Evolutionary conservation across 306 rosid genomes (phyloP).

Genomic region (Acacia confusa): DNA sequence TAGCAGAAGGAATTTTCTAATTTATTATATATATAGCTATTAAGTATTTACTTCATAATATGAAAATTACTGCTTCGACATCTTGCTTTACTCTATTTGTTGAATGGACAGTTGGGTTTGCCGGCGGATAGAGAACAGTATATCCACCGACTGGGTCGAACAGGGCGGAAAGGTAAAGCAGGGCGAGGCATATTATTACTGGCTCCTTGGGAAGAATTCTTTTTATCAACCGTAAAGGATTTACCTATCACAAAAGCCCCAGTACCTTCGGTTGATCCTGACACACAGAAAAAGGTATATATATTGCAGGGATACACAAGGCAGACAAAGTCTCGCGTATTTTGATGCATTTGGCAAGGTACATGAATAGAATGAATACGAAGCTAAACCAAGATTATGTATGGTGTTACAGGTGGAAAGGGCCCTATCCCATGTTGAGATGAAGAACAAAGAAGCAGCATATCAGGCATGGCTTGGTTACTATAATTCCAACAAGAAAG

Average conservation of each 20-base stretch:
- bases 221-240: slow-evolving; percentile 59
- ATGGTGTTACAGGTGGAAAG: slow-evolving; percentile 64
- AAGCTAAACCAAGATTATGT: slow-evolving; percentile 13
- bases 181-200: slow-evolving; percentile 85
- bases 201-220: slow-evolving; percentile 96
- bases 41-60: not conserved
- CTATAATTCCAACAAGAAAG: slow-evolving; percentile 76
- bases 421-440: slow-evolving; percentile 65
- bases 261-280: slow-evolving; percentile 70
- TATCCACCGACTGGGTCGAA: slow-evolving; percentile 91
- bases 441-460: slow-evolving; percentile 87
- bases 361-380: not conserved
- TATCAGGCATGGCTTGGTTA: slow-evolving; percentile 98
- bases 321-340: slow-evolving; percentile 4
- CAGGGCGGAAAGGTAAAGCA: slow-evolving; percentile 94
- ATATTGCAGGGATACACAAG: slow-evolving; percentile 14
- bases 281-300: slow-evolving; percentile 70
- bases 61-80: not conserved
- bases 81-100: slow-evolving; percentile 4
- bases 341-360: slow-evolving; percentile 7
- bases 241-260: slow-evolving; percentile 74
- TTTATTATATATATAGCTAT: not conserved
- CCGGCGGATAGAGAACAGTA: slow-evolving; percentile 90
- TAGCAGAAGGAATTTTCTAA: not conserved
- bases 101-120: slow-evolving; percentile 68